Evolutionary conservation across 768 basidiomycete species (phyloP).

Genomic region (Pleurotus djamor): DNA sequence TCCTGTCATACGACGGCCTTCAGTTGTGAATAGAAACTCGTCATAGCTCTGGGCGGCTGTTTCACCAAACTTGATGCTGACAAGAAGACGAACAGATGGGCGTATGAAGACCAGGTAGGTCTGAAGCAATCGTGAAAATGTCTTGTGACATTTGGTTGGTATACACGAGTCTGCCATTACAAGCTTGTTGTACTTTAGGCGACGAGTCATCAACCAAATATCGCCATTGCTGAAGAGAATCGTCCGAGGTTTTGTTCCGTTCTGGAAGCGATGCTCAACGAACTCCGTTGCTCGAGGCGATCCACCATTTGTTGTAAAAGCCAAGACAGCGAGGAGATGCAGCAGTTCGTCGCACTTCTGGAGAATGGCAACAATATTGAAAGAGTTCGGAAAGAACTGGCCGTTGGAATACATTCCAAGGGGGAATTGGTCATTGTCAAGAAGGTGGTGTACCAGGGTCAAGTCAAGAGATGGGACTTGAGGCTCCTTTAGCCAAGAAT

Average conservation of each 20-base stretch:
- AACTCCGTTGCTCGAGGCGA: conserved; percentile 10
- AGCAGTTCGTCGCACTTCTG: not conserved
- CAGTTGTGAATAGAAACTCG: conserved; percentile 14
- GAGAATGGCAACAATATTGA: not conserved
- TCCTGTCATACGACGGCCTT: not conserved
- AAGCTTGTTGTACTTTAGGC: conserved; percentile 11
- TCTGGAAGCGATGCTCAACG: conserved; percentile 12
- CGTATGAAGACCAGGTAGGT: conserved; percentile 11
- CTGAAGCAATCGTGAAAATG: conserved; percentile 4
- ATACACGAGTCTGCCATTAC: conserved; percentile 11
- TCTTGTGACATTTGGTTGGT: conserved; percentile 10
- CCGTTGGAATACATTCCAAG: not conserved
- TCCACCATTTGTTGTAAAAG: conserved; percentile 8
- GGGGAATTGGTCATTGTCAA: not conserved
- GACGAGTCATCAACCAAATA: conserved; percentile 12
- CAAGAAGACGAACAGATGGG: conserved; percentile 10
- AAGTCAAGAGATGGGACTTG: not conserved
- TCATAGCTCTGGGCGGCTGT: conserved; percentile 6
- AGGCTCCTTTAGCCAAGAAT: conserved; percentile 9
- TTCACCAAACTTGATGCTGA: not conserved
- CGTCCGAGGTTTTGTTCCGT: conserved; percentile 6
- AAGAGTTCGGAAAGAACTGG: not conserved
- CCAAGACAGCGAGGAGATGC: conserved; percentile 1
- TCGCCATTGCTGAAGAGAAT: conserved; percentile 6
- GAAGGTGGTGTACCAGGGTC: not conserved